Evolutionary conservation across 257 asterid genomes (phyloP).

Genomic region (Lycium barbarum): DNA sequence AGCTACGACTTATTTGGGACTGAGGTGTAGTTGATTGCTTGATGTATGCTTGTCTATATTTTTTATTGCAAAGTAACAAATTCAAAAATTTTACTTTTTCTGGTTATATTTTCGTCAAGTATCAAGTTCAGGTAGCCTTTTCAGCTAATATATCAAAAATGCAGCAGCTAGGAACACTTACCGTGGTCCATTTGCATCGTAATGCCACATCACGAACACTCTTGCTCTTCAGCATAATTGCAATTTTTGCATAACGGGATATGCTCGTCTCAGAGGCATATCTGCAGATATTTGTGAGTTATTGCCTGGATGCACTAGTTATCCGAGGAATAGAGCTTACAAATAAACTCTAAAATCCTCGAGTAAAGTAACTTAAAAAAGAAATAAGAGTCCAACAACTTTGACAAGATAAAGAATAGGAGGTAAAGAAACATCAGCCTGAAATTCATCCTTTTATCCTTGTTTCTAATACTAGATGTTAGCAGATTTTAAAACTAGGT

Average conservation of each 20-base stretch:
- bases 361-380: neutral
- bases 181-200: constrained; percentile 97
- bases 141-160: neutral
- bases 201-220: constrained; percentile 96
- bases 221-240: constrained; percentile 72
- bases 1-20: neutral
- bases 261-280: constrained; percentile 79
- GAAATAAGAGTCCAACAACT: neutral
- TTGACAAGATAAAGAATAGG: constrained; percentile 5
- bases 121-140: neutral
- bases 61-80: neutral
- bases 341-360: neutral
- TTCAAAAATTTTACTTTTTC: neutral
- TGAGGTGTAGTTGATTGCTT: neutral
- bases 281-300: constrained; percentile 50
- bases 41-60: neutral
- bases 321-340: neutral
- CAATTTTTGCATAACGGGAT: constrained; percentile 86
- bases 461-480: neutral
- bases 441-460: neutral
- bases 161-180: constrained; percentile 45
- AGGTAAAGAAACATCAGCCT: neutral
- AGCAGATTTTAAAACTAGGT: constrained; percentile 3
- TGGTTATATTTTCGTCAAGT: neutral
- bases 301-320: neutral